These are phyloP conservation scores for Dactylorhiza incarnata DNA, from an alignment of 106 monocot species.

Conservation along the genomic window DNA sequence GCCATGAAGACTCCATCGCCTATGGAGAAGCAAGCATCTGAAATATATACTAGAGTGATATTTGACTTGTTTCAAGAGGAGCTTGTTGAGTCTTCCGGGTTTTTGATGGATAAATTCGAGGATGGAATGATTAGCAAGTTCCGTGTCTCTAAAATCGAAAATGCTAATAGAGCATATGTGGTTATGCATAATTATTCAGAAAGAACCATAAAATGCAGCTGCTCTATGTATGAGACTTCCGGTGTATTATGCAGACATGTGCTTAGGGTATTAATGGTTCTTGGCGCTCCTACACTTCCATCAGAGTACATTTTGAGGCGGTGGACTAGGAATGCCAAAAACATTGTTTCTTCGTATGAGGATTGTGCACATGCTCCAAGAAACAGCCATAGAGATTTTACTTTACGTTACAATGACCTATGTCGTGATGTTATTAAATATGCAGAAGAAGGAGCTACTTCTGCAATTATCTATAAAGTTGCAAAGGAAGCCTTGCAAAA, in stretches of 20 bases:
- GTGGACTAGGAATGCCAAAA: constrained; percentile 86
- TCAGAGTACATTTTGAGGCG: constrained; percentile 65
- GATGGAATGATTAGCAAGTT: constrained; percentile 46
- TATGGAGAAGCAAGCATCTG: constrained; percentile 92
- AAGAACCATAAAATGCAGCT: constrained; percentile 58
- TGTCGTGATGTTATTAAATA: constrained; percentile 76
- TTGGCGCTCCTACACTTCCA: constrained; percentile 49
- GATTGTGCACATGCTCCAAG: constrained; percentile 14
- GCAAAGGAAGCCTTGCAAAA: constrained; percentile 74
- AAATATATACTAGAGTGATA: constrained; percentile 72
- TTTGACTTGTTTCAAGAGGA: constrained; percentile 88
- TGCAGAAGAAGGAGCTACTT: constrained; percentile 89
- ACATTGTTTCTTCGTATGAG: constrained; percentile 24
- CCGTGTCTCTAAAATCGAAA: constrained; percentile 44
- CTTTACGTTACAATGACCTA: constrained; percentile 68
- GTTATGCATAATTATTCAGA: constrained; percentile 47
- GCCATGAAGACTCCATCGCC: constrained; percentile 74
- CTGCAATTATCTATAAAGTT: constrained; percentile 58
- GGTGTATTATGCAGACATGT: constrained; percentile 84
- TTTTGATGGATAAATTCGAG: constrained; percentile 57
- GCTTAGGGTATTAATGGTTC: constrained; percentile 37
- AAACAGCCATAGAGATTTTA: constrained; percentile 28
- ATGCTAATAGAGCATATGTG: constrained; percentile 27
- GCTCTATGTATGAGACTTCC: constrained; percentile 66
- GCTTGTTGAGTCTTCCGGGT: constrained; percentile 47